A percentile compares a stretch with the other conserved stretches of the same genome.
Conservation (phyloP, 805 yeast species). For the Alloascoidea africana region DNA sequence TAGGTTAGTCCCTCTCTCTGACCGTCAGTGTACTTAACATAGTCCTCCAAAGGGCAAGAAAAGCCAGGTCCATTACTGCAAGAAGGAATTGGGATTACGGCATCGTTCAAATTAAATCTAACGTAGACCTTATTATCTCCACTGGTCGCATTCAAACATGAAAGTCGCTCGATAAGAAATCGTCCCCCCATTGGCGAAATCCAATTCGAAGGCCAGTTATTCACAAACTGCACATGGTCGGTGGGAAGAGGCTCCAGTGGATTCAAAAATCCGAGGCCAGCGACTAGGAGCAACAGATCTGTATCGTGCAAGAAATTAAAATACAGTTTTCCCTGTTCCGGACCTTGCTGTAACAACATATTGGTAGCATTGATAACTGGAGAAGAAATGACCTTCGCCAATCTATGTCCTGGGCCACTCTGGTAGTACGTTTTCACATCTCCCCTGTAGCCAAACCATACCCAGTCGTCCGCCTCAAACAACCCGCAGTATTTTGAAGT, state of each 20-base stretch:
- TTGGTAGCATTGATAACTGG: conserved; percentile 32
- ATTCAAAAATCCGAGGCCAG: conserved; percentile 31
- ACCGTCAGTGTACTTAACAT: background rate
- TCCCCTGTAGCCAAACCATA: conserved; percentile 23
- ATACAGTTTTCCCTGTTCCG: conserved; percentile 20
- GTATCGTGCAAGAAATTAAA: conserved; percentile 41
- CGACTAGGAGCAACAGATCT: conserved; percentile 32
- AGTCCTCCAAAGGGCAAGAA: conserved; percentile 25
- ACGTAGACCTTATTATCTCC: conserved; percentile 20
- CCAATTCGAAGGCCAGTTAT: conserved; percentile 31
- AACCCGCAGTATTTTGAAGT: conserved; percentile 20
- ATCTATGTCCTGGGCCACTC: conserved; percentile 32
- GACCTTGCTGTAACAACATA: conserved; percentile 24
- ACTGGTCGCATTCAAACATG: conserved; percentile 21
- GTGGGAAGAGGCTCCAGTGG: conserved; percentile 26
- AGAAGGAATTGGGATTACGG: conserved; percentile 32
- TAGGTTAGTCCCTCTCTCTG: background rate
- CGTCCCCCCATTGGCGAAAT: conserved; percentile 46
- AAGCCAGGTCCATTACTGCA: conserved; percentile 42
- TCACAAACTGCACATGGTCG: conserved; percentile 29
- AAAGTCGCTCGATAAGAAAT: conserved; percentile 31
- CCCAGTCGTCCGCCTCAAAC: conserved; percentile 35
- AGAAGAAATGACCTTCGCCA: conserved; percentile 26
- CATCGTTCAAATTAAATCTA: conserved; percentile 35
- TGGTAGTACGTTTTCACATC: conserved; percentile 30